Conservation (phyloP, 495 filamentous ascomycete genomes). For the Geopyxis carbonaria region DNA sequence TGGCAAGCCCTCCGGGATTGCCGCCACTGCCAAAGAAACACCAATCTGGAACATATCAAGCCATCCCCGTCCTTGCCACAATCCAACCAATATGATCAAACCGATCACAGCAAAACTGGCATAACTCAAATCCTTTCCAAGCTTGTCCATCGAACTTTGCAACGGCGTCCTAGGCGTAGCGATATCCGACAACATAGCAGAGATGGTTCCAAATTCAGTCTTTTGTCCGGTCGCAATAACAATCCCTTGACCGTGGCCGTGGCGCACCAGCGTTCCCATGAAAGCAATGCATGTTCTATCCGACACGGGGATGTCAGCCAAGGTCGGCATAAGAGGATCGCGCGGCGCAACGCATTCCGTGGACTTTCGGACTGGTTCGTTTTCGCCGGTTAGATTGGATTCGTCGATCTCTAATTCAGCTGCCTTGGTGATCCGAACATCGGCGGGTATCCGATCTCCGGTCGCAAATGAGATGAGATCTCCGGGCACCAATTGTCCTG, state of each 20-base stretch:
- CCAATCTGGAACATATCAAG: slow-evolving; percentile 97
- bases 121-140: slow-evolving; percentile 86
- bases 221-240: slow-evolving; percentile 84
- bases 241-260: slow-evolving; percentile 87
- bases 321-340: slow-evolving; percentile 13
- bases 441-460: slow-evolving; percentile 88
- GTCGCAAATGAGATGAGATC: slow-evolving; percentile 88
- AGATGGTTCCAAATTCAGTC: slow-evolving; percentile 95
- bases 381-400: slow-evolving; percentile 94
- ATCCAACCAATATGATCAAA: slow-evolving; percentile 74
- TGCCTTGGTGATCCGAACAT: slow-evolving; percentile 82
- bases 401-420: slow-evolving; percentile 84
- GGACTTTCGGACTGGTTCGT: slow-evolving; percentile 71
- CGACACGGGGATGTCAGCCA: slow-evolving; percentile 20
- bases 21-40: slow-evolving; percentile 88
- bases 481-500: slow-evolving; percentile 71
- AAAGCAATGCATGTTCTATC: slow-evolving; percentile 52
- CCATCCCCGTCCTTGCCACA: slow-evolving; percentile 71
- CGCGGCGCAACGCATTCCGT: slow-evolving; percentile 40
- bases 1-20: slow-evolving; percentile 90
- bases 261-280: slow-evolving; percentile 94
- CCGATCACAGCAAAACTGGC: slow-evolving; percentile 90
- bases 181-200: slow-evolving; percentile 76
- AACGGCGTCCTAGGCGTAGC: slow-evolving; percentile 87
- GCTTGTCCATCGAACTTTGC: slow-evolving; percentile 88